Percentiles rank a stretch among this genome's conserved stretches.
These are phyloP conservation scores for Cynara cardunculus DNA, from an alignment of 129 eudicot genomes.

Conservation along the genomic window DNA sequence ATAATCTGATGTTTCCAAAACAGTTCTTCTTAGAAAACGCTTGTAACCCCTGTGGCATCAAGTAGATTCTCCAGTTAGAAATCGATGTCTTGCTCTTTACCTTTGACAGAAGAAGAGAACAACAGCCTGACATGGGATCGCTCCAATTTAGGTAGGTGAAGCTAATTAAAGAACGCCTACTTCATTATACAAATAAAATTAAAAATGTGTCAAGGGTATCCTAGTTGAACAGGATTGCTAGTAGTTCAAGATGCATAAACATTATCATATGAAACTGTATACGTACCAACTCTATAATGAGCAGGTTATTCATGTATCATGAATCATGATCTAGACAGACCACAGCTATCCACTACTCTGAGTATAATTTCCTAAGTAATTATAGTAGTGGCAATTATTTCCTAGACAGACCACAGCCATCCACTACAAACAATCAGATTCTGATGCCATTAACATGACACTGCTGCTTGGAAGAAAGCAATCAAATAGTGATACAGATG, in stretches of 20 bases:
- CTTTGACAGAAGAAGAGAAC: not conserved
- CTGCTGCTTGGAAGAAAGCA: not conserved
- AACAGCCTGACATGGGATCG: not conserved
- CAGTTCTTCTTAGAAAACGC: conserved; percentile 54
- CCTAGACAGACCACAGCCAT: too few relatives aligned
- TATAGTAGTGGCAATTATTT: not conserved
- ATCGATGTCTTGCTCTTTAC: not conserved
- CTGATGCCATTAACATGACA: not conserved
- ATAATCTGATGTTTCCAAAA: conserved; percentile 59
- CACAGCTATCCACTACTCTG: not conserved
- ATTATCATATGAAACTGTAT: not conserved
- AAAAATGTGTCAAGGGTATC: not conserved
- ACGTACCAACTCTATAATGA: not conserved
- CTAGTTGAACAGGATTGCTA: not conserved
- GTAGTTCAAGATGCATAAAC: not conserved
- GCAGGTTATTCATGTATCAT: not conserved
- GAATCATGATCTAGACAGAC: not conserved
- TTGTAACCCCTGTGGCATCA: conserved; percentile 54
- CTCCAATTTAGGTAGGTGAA: not conserved
- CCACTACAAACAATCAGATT: not conserved
- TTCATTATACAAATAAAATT: too few relatives aligned
- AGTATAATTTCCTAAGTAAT: too few relatives aligned
- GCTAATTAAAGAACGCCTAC: not conserved
- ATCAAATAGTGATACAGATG: not conserved
- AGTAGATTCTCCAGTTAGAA: not conserved